Evolutionary conservation across 768 basidiomycete genomes (phyloP).

Genomic region (Leccinellum rugosiceps): DNA sequence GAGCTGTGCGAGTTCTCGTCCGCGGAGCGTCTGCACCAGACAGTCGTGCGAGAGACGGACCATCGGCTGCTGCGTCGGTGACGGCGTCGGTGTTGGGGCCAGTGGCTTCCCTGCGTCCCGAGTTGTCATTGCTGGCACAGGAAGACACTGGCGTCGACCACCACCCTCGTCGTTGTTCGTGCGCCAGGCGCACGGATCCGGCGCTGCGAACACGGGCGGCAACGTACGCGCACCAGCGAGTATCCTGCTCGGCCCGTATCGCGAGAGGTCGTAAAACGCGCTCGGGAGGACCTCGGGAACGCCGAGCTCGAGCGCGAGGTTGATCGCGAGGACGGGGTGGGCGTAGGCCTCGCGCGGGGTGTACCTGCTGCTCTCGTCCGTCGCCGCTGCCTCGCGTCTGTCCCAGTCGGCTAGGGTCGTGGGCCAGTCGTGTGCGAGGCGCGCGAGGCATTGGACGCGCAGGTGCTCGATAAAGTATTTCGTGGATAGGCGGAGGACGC

Average conservation of each 20-base stretch:
- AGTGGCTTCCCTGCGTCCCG: background rate
- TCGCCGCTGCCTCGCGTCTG: slow-evolving; percentile 53
- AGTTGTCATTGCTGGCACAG: too few species aligned
- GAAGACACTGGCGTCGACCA: background rate
- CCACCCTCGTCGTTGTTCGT: background rate
- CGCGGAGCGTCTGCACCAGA: slow-evolving; percentile 48
- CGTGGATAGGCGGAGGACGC: slow-evolving; percentile 66
- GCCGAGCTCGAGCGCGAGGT: slow-evolving; percentile 63
- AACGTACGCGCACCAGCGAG: slow-evolving; percentile 46
- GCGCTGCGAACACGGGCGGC: slow-evolving; percentile 28
- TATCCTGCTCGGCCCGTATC: slow-evolving; percentile 72
- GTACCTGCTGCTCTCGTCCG: slow-evolving; percentile 51
- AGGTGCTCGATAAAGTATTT: slow-evolving; percentile 76
- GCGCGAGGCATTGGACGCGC: slow-evolving; percentile 55
- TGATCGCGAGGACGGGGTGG: slow-evolving; percentile 69
- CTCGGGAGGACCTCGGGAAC: slow-evolving; percentile 58
- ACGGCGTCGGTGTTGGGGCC: background rate
- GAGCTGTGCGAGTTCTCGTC: slow-evolving; percentile 63
- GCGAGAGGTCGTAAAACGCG: slow-evolving; percentile 71
- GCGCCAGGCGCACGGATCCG: slow-evolving; percentile 16
- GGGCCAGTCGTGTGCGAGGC: slow-evolving; percentile 66
- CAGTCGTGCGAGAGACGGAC: slow-evolving; percentile 37
- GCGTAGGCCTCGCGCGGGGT: slow-evolving; percentile 54
- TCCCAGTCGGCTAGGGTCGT: slow-evolving; percentile 68
- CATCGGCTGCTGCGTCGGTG: slow-evolving; percentile 5